phyloP scores from a whole-genome alignment of 805 yeast species.

The Metschnikowia matae region DNA sequence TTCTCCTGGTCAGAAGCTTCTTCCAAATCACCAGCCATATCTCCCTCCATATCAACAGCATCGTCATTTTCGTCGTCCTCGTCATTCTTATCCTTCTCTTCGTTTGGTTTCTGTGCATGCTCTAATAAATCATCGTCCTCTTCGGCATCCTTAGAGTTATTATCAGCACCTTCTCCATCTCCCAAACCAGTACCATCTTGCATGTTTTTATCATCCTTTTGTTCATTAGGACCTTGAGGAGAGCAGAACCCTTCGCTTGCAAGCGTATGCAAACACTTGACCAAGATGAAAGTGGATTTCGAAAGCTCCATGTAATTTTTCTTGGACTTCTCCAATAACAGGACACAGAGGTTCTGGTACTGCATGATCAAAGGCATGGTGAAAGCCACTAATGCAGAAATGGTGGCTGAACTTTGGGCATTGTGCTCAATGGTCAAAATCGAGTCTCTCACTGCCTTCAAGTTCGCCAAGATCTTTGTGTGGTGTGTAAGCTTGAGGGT shows the following conservation, averaged over 20 bases:
- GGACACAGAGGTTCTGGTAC: conserved; percentile 48
- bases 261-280: conserved; percentile 52
- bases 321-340: conserved; percentile 43
- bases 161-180: conserved; percentile 84
- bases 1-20: conserved; percentile 66
- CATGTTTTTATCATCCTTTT: conserved; percentile 54
- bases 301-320: conserved; percentile 50
- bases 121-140: conserved; percentile 89
- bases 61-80: conserved; percentile 74
- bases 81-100: conserved; percentile 58
- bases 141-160: conserved; percentile 78
- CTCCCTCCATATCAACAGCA: conserved; percentile 93
- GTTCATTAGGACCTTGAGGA: conserved; percentile 73
- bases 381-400: conserved; percentile 49
- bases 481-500: conserved; percentile 43
- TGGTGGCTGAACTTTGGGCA: conserved; percentile 30
- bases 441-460: conserved; percentile 31
- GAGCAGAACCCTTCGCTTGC: conserved; percentile 87
- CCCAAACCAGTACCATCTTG: conserved; percentile 92
- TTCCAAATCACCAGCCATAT: conserved; percentile 91
- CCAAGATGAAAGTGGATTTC: conserved; percentile 58
- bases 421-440: conserved; percentile 38
- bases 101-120: conserved; percentile 67
- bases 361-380: conserved; percentile 61
- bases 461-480: conserved; percentile 29